Percentiles rank a stretch among this genome's conserved stretches.
Evolutionary conservation across 2,329 filamentous ascomycete species (phyloP).

Genomic region (Graphilbum ipis-grandicollis): DNA sequence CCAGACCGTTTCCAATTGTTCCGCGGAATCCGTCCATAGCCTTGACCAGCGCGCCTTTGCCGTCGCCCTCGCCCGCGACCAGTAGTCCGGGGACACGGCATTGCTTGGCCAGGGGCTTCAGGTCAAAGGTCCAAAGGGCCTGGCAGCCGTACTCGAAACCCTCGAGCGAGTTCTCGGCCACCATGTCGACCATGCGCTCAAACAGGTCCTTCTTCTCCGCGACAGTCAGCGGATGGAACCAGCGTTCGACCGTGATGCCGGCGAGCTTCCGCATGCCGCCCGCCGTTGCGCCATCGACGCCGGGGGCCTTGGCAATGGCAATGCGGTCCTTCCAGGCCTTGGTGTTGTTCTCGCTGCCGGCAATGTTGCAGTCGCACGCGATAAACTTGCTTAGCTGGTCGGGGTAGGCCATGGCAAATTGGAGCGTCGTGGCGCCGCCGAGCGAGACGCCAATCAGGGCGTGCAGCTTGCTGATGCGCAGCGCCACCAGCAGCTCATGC

Average conservation of each 20-base stretch:
- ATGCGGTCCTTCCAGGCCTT: slow-evolving; percentile 67
- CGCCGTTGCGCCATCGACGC: slow-evolving; percentile 28
- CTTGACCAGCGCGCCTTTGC: slow-evolving; percentile 50
- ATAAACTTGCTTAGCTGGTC: slow-evolving; percentile 42
- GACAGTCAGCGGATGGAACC: slow-evolving; percentile 50
- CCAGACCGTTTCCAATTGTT: slow-evolving; percentile 35
- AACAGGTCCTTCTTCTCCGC: slow-evolving; percentile 26
- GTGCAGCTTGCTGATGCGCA: slow-evolving; percentile 50
- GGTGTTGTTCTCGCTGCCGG: slow-evolving; percentile 56
- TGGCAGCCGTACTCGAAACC: slow-evolving; percentile 53
- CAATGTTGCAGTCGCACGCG: slow-evolving; percentile 63
- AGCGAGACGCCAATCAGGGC: slow-evolving; percentile 62
- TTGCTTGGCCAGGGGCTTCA: slow-evolving; percentile 35
- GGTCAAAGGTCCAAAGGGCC: slow-evolving; percentile 55
- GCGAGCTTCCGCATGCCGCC: slow-evolving; percentile 49
- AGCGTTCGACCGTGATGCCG: slow-evolving; percentile 52
- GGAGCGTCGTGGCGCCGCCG: slow-evolving; percentile 62
- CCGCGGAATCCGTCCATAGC: slow-evolving; percentile 62
- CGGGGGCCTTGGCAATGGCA: slow-evolving; percentile 39
- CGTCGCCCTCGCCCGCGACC: slow-evolving; percentile 57
- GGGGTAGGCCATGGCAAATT: slow-evolving; percentile 52
- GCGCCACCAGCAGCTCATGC: slow-evolving; percentile 43
- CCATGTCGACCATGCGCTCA: slow-evolving; percentile 47
- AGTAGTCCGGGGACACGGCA: slow-evolving; percentile 46
- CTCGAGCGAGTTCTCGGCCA: slow-evolving; percentile 48